These are phyloP conservation scores for Jamesozyma spencerorum DNA, from an alignment of 805 yeast genomes.

Conservation along the genomic window DNA sequence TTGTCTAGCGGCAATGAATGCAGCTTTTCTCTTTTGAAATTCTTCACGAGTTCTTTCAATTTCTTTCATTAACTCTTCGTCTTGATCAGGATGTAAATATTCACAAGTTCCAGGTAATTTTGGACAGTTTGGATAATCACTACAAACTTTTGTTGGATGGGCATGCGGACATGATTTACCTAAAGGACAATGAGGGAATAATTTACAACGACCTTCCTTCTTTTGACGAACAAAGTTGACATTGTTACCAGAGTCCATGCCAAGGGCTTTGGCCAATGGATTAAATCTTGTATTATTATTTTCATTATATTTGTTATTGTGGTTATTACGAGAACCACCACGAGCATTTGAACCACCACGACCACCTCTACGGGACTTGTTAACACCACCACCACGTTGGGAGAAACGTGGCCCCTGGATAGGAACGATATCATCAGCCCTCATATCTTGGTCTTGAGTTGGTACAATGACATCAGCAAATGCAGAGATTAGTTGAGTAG, in stretches of 20 bases:
- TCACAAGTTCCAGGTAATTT: slow-evolving; percentile 76
- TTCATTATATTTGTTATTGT: slow-evolving; percentile 17
- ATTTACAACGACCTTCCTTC: slow-evolving; percentile 56
- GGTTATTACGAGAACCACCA: slow-evolving; percentile 16
- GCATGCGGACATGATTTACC: slow-evolving; percentile 61
- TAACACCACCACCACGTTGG: slow-evolving; percentile 15
- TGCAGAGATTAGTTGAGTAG: slow-evolving; percentile 20
- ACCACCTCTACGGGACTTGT: slow-evolving; percentile 11
- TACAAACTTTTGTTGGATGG: slow-evolving; percentile 74
- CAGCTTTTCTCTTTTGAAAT: slow-evolving; percentile 36
- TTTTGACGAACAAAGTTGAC: slow-evolving; percentile 35
- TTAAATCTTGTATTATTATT: slow-evolving; percentile 28
- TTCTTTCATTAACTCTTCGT: slow-evolving; percentile 60
- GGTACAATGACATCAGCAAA: slow-evolving; percentile 21
- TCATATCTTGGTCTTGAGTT: slow-evolving; percentile 8
- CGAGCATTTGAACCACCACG: slow-evolving; percentile 16
- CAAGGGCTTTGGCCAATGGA: slow-evolving; percentile 33
- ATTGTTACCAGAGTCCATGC: slow-evolving; percentile 20
- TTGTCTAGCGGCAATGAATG: slow-evolving; percentile 28
- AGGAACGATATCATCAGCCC: slow-evolving; percentile 6
- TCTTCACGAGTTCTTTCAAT: slow-evolving; percentile 53
- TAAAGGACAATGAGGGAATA: slow-evolving; percentile 60
- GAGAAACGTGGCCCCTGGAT: slow-evolving; percentile 16
- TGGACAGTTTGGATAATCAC: slow-evolving; percentile 67
- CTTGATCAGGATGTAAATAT: slow-evolving; percentile 78